Percentiles rank a stretch among this genome's conserved stretches.
phyloP scores from a whole-genome alignment of 2,329 filamentous ascomycete genomes.

The Ceratocystis huliohia region DNA sequence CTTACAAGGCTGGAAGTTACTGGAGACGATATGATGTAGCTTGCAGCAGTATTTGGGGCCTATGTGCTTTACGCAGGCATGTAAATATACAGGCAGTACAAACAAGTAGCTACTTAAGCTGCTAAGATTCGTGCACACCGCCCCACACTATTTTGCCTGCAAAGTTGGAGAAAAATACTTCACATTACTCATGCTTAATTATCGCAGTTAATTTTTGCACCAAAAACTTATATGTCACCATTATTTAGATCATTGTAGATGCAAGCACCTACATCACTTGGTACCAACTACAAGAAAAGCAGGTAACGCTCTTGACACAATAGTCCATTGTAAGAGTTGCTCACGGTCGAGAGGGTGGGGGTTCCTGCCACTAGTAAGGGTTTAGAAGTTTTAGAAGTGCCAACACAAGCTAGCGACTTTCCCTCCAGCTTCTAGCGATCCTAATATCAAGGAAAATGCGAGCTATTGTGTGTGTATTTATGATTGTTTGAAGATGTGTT shows the following conservation, averaged over 20 bases:
- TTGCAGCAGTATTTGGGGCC: background rate
- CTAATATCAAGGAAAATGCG: background rate
- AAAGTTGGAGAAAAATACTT: constrained; percentile 16
- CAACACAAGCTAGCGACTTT: background rate
- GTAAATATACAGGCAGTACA: background rate
- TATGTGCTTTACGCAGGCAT: background rate
- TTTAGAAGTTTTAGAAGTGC: background rate
- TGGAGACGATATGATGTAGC: too few species aligned
- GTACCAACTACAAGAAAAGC: too few species aligned
- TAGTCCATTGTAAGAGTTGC: too few species aligned
- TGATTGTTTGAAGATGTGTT: too few species aligned
- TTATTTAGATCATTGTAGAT: too few species aligned
- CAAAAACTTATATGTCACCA: too few species aligned
- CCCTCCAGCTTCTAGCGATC: background rate
- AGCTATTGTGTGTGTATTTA: too few species aligned
- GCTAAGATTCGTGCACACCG: constrained; percentile 11
- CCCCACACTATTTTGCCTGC: constrained; percentile 11
- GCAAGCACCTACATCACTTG: too few species aligned
- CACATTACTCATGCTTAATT: background rate
- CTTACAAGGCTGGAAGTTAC: too few species aligned
- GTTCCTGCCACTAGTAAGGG: background rate
- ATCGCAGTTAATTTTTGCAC: too few species aligned
- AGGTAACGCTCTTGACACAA: too few species aligned
- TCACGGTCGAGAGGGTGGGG: too few species aligned
- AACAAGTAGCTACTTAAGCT: background rate